These are phyloP conservation scores for Cetraspora pellucida DNA, from an alignment of 192 early-diverging fungal genomes.

Conservation along the genomic window DNA sequence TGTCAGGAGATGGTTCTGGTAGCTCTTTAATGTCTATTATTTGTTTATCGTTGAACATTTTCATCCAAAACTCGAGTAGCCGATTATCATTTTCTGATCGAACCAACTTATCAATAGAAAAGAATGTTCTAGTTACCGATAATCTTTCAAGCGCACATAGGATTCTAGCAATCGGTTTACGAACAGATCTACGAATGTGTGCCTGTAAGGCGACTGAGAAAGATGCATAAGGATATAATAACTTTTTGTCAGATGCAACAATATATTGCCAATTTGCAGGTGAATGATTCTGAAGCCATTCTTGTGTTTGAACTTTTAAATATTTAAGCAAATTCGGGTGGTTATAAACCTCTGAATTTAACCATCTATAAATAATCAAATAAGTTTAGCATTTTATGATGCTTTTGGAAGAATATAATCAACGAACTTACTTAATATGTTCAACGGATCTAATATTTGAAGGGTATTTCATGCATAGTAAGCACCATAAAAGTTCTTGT, in stretches of 20 bases:
- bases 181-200: conserved; percentile 19
- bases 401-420: neutral
- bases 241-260: conserved; percentile 28
- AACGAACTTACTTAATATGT: conserved; percentile 22
- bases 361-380: neutral
- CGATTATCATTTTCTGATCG: neutral
- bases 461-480: conserved; percentile 36
- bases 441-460: conserved; percentile 15
- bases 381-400: neutral
- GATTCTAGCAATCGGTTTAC: conserved; percentile 30
- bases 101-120: neutral
- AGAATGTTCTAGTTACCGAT: neutral
- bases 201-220: conserved; percentile 22
- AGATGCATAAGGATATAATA: conserved; percentile 28
- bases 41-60: conserved; percentile 27
- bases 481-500: conserved; percentile 36
- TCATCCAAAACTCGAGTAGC: conserved; percentile 21
- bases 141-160: conserved; percentile 25
- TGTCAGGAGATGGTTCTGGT: conserved; percentile 27
- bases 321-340: conserved; percentile 6
- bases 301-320: conserved; percentile 1
- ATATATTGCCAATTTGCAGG: conserved; percentile 20
- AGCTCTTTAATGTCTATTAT: conserved; percentile 7
- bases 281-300: conserved; percentile 20
- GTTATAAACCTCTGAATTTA: conserved; percentile 4